Evolutionary conservation across 208 protist species (phyloP).

Genomic region (Leishmania lainsoni): DNA sequence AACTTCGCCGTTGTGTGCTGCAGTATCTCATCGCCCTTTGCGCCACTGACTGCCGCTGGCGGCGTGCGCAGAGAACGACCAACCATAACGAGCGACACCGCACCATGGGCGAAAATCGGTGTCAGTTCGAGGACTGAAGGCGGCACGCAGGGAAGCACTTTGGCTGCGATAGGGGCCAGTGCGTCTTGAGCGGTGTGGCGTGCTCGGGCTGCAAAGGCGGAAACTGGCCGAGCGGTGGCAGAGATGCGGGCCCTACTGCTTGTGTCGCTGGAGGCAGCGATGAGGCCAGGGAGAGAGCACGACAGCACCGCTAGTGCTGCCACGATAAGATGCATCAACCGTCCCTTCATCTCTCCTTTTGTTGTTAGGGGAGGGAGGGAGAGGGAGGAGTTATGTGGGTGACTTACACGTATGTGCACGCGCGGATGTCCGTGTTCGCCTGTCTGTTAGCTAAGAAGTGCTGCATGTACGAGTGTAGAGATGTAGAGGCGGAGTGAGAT

Average conservation of each 20-base stretch:
- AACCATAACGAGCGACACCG: constrained; percentile 41
- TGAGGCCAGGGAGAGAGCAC: background rate
- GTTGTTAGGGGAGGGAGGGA: no score
- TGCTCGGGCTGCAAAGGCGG: background rate
- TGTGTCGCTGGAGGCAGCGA: background rate
- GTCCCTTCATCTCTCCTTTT: background rate
- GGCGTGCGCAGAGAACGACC: constrained; percentile 26
- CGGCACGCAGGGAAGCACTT: constrained; percentile 8
- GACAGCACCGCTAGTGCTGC: background rate
- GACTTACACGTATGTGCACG: background rate
- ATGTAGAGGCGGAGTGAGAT: no score
- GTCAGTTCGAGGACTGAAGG: constrained; percentile 8
- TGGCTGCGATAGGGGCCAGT: constrained; percentile 3
- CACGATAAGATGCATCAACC: background rate
- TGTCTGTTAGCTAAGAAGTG: background rate
- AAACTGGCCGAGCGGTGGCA: background rate
- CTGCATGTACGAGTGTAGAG: background rate
- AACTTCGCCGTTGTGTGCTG: constrained; percentile 59
- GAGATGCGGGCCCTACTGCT: background rate
- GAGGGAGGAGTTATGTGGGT: constrained; percentile 1
- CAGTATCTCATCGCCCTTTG: constrained; percentile 22
- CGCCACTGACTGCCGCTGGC: constrained; percentile 18
- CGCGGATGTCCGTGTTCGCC: background rate
- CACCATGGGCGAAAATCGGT: constrained; percentile 42
- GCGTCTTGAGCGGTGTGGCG: background rate